Evolutionary conservation across 495 filamentous ascomycete genomes (phyloP).

Genomic region (Daldinia vernicosa): DNA sequence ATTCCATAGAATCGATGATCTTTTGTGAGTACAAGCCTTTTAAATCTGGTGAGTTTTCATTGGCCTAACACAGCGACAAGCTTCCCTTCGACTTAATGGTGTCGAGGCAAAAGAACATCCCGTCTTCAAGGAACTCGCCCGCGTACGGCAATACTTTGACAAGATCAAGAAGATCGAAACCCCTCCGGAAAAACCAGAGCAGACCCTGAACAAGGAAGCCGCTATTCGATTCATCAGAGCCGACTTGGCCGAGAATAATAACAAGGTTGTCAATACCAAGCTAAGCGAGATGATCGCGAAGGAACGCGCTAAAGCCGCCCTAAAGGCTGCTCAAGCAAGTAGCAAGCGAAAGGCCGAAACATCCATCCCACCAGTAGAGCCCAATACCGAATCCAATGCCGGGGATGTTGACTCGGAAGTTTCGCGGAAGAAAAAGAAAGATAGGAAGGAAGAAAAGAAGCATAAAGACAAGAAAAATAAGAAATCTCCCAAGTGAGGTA

Average conservation of each 20-base stretch:
- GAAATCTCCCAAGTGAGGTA: conserved; percentile 20
- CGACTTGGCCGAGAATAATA: conserved; percentile 65
- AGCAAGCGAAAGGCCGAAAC: conserved; percentile 52
- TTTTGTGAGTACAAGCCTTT: conserved; percentile 72
- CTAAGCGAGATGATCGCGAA: conserved; percentile 57
- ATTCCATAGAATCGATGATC: conserved; percentile 89
- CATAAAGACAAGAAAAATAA: conserved; percentile 37
- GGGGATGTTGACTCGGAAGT: conserved; percentile 34
- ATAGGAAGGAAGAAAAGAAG: conserved; percentile 27
- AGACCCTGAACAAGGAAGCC: conserved; percentile 79
- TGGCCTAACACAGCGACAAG: conserved; percentile 57
- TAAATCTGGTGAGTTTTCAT: too few relatives aligned
- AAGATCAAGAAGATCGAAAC: conserved; percentile 78
- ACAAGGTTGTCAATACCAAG: conserved; percentile 51
- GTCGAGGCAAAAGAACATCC: conserved; percentile 83
- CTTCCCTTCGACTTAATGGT: conserved; percentile 80
- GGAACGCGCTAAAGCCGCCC: conserved; percentile 55
- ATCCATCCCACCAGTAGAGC: conserved; percentile 30
- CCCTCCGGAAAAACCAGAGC: conserved; percentile 62
- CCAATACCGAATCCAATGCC: conserved; percentile 25
- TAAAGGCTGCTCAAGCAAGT: conserved; percentile 47
- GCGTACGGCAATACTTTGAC: conserved; percentile 89
- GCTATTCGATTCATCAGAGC: conserved; percentile 82
- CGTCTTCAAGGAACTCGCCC: conserved; percentile 81
- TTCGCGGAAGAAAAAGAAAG: conserved; percentile 42